phyloP scores from a whole-genome alignment of 2,329 filamentous ascomycete genomes.

The Alternaria panax region DNA sequence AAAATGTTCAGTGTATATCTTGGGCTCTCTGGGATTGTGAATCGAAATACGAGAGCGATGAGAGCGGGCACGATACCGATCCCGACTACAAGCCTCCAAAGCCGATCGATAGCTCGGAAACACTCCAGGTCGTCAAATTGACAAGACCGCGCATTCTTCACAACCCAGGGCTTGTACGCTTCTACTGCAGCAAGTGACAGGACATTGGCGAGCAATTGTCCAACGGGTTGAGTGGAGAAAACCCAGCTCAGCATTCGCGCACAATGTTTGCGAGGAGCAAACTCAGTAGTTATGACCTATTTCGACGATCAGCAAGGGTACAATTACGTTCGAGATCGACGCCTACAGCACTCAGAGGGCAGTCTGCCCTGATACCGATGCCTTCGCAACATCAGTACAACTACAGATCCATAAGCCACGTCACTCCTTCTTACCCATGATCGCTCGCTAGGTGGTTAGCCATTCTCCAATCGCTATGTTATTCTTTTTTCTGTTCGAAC shows the following conservation, averaged over 20 bases:
- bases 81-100: slow-evolving; percentile 52
- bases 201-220: slow-evolving; percentile 46
- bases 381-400: slow-evolving; percentile 16
- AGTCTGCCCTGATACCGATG: slow-evolving; percentile 50
- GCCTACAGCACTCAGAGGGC: slow-evolving; percentile 46
- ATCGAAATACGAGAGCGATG: slow-evolving; percentile 43
- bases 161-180: slow-evolving; percentile 36
- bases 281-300: slow-evolving; percentile 49
- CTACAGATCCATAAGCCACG: neutral
- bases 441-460: slow-evolving; percentile 51
- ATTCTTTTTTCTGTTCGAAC: slow-evolving; percentile 44
- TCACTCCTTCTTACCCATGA: slow-evolving; percentile 44
- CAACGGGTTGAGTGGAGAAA: slow-evolving; percentile 54
- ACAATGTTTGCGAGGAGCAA: slow-evolving; percentile 47
- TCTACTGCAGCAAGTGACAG: slow-evolving; percentile 40
- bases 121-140: slow-evolving; percentile 29
- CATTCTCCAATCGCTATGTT: slow-evolving; percentile 51
- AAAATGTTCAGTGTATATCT: slow-evolving; percentile 52
- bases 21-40: slow-evolving; percentile 52
- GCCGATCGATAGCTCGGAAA: slow-evolving; percentile 46
- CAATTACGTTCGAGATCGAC: neutral
- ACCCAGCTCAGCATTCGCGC: slow-evolving; percentile 53
- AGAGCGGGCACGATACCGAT: slow-evolving; percentile 50
- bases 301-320: neutral
- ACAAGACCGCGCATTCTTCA: slow-evolving; percentile 21